A percentile compares a stretch with the other conserved stretches of the same genome.
phyloP scores from a whole-genome alignment of 208 protist species.

The Acanthamoeba healyi region DNA sequence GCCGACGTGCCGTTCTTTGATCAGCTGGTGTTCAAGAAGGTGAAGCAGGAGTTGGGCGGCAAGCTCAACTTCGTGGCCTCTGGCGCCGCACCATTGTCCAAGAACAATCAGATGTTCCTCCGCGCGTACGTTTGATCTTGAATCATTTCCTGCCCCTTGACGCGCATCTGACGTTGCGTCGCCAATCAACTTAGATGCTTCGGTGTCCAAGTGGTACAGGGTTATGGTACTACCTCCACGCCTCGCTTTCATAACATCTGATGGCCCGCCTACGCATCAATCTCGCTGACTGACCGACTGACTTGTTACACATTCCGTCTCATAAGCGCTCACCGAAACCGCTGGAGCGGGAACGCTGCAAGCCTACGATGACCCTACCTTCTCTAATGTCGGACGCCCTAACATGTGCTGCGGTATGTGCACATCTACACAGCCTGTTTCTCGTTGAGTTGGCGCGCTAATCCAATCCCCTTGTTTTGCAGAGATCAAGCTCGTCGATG shows the following conservation, averaged over 20 bases:
- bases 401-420: conserved; percentile 28
- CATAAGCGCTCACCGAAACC: conserved; percentile 50
- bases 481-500: conserved; percentile 74
- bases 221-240: conserved; percentile 47
- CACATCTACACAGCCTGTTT: neutral
- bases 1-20: conserved; percentile 28
- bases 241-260: neutral
- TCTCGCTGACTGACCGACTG: neutral
- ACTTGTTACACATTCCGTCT: too few species aligned
- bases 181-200: neutral
- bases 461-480: neutral
- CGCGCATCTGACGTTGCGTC: neutral
- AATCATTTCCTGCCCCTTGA: neutral
- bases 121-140: neutral
- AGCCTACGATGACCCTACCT: neutral
- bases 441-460: neutral
- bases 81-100: conserved; percentile 25
- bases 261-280: neutral
- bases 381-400: conserved; percentile 43
- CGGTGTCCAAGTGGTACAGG: conserved; percentile 12
- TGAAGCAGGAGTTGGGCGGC: conserved; percentile 46
- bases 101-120: conserved; percentile 55
- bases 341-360: conserved; percentile 45
- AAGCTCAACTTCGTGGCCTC: conserved; percentile 22
- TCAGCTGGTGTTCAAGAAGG: neutral